Conservation (phyloP, 2,329 filamentous ascomycete species). For the Aureobasidium sp. region DNA sequence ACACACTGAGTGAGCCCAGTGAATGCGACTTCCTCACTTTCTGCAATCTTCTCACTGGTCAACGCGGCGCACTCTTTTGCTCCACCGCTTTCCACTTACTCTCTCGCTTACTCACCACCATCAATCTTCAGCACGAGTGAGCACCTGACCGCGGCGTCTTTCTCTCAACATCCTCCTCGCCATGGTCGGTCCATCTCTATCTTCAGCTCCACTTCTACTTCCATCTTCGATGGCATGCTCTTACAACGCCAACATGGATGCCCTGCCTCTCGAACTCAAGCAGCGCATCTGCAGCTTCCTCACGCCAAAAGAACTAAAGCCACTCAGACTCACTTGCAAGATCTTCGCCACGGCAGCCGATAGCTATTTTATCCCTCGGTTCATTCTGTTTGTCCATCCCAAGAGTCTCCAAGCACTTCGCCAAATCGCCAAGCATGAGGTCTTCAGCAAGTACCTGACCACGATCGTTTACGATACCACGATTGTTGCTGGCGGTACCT, state of each 20-base stretch:
- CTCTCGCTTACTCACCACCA: background rate
- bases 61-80: background rate
- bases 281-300: background rate
- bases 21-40: background rate
- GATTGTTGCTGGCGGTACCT: no score
- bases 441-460: background rate
- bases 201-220: background rate
- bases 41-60: background rate
- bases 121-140: background rate
- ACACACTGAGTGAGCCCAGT: background rate
- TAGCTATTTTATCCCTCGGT: background rate
- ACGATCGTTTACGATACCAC: background rate
- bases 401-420: background rate
- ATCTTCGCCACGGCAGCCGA: background rate
- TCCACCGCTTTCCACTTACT: background rate
- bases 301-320: background rate
- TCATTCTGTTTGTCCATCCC: background rate
- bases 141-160: background rate
- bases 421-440: background rate
- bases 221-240: background rate
- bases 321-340: background rate
- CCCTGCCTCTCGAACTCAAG: background rate
- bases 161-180: background rate
- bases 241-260: background rate
- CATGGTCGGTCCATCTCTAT: background rate